Evolutionary conservation across 768 basidiomycete genomes (phyloP).

Genomic region (Phanerodontia chrysosporium): DNA sequence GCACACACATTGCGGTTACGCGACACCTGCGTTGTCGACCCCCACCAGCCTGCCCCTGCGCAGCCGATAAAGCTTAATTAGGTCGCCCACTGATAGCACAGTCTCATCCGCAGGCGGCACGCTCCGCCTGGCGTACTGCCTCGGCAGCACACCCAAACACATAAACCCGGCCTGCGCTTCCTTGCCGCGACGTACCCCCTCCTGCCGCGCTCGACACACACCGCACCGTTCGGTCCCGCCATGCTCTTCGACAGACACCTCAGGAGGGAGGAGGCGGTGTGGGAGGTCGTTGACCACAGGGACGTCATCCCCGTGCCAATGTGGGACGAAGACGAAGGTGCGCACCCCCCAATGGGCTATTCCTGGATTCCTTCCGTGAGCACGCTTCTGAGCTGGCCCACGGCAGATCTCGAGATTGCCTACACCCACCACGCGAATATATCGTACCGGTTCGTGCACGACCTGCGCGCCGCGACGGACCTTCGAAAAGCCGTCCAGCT

Average conservation of each 20-base stretch:
- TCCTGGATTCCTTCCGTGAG: background rate
- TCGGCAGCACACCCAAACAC: too few species aligned
- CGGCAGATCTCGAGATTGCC: slow-evolving; percentile 54
- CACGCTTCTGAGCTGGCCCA: background rate
- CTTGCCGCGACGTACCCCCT: background rate
- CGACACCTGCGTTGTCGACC: too few species aligned
- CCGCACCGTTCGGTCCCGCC: slow-evolving; percentile 18
- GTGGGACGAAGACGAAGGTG: slow-evolving; percentile 59
- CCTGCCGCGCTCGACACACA: background rate
- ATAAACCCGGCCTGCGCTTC: background rate
- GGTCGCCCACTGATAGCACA: too few species aligned
- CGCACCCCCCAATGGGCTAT: slow-evolving; percentile 12
- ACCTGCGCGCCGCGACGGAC: slow-evolving; percentile 45
- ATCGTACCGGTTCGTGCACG: slow-evolving; percentile 42
- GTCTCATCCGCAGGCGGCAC: too few species aligned
- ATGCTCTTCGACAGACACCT: slow-evolving; percentile 37
- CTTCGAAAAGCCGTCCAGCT: slow-evolving; percentile 49
- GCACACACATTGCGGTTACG: too few species aligned
- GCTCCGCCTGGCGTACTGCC: too few species aligned
- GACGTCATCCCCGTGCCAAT: slow-evolving; percentile 60
- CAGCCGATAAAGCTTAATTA: too few species aligned
- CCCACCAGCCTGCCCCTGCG: too few species aligned
- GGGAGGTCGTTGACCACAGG: slow-evolving; percentile 75
- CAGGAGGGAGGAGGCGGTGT: slow-evolving; percentile 52
- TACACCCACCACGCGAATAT: slow-evolving; percentile 50